phyloP scores from a whole-genome alignment of 2,329 filamentous ascomycete genomes.

The Cephalotrichum gorgonifer region DNA sequence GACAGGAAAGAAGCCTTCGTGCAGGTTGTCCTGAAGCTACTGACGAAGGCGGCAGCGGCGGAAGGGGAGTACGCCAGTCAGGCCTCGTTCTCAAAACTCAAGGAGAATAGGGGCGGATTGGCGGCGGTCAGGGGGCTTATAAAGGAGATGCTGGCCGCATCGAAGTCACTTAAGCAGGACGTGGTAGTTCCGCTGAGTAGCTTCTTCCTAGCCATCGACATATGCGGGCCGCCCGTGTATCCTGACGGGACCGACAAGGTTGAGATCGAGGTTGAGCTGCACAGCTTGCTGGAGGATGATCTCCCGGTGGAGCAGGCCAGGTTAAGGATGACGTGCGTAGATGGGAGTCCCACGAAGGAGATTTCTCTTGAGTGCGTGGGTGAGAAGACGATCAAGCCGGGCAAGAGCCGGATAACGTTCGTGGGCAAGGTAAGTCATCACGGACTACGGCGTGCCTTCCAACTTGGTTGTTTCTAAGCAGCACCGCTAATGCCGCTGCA shows the following conservation, averaged over 20 bases:
- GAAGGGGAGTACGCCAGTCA: slow-evolving; percentile 38
- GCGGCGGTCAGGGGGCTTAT: slow-evolving; percentile 37
- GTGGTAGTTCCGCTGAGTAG: slow-evolving; percentile 57
- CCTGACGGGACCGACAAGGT: slow-evolving; percentile 66
- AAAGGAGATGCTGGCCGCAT: slow-evolving; percentile 33
- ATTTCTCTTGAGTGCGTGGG: slow-evolving; percentile 46
- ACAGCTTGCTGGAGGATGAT: slow-evolving; percentile 62
- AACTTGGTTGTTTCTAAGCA: too few relatives aligned
- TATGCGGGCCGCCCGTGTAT: slow-evolving; percentile 61
- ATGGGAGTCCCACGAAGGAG: slow-evolving; percentile 50
- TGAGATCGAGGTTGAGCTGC: slow-evolving; percentile 54
- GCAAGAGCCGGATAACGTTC: slow-evolving; percentile 30
- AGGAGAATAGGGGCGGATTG: slow-evolving; percentile 13
- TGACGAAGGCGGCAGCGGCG: slow-evolving; percentile 54
- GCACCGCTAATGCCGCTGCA: slow-evolving; percentile 21
- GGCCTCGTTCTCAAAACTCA: slow-evolving; percentile 14
- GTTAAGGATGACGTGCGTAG: slow-evolving; percentile 49
- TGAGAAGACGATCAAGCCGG: slow-evolving; percentile 32
- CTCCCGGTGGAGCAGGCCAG: slow-evolving; percentile 56
- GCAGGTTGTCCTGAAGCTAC: slow-evolving; percentile 60
- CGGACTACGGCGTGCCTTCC: too few relatives aligned
- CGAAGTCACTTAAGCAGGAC: slow-evolving; percentile 39
- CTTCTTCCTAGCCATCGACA: slow-evolving; percentile 61
- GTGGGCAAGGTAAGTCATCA: slow-evolving; percentile 21
- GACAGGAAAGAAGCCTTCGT: slow-evolving; percentile 71